phyloP scores from a whole-genome alignment of 768 basidiomycete genomes.

The Rhodosporidiobolus odoratus region DNA sequence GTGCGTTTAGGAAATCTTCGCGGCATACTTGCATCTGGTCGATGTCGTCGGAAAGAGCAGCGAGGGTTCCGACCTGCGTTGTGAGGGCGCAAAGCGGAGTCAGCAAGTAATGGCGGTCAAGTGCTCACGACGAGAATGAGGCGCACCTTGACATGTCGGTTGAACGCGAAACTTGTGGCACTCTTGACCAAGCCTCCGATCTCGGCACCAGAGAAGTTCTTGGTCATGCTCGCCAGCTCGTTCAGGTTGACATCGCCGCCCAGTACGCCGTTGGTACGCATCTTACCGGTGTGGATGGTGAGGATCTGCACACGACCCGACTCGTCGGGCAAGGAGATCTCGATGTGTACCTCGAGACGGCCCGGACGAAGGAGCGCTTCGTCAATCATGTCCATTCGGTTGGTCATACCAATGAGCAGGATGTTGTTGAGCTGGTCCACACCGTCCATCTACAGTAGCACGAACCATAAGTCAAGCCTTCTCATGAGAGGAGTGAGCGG shows the following conservation, averaged over 20 bases:
- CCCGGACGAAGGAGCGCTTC: slow-evolving; percentile 95
- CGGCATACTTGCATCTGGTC: slow-evolving; percentile 84
- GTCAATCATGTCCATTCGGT: slow-evolving; percentile 96
- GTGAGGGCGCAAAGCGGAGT: not conserved
- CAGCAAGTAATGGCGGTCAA: not conserved
- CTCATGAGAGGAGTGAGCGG: not conserved
- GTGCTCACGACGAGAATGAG: not conserved
- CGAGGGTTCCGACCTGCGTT: slow-evolving; percentile 77
- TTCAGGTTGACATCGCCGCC: slow-evolving; percentile 71
- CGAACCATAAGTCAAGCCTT: not conserved
- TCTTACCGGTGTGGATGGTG: slow-evolving; percentile 88
- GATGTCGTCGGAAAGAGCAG: slow-evolving; percentile 91
- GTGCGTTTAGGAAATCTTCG: slow-evolving; percentile 77
- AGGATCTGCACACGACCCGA: slow-evolving; percentile 87
- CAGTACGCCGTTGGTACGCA: slow-evolving; percentile 88
- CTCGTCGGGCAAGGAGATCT: slow-evolving; percentile 95
- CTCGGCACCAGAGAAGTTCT: slow-evolving; percentile 98
- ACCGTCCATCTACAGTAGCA: slow-evolving; percentile 77
- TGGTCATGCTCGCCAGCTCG: slow-evolving; percentile 76
- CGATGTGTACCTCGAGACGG: slow-evolving; percentile 98
- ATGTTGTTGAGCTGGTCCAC: slow-evolving; percentile 99
- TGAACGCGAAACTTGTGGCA: slow-evolving; percentile 96
- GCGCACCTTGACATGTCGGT: slow-evolving; percentile 80
- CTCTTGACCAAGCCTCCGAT: slow-evolving; percentile 94
- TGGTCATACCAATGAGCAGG: slow-evolving; percentile 99